Evolutionary conservation across 2,329 filamentous ascomycete species (phyloP), one percentile per base, ranked within the genome.

Genomic region (Pestalotiopsis sp.): DNA sequence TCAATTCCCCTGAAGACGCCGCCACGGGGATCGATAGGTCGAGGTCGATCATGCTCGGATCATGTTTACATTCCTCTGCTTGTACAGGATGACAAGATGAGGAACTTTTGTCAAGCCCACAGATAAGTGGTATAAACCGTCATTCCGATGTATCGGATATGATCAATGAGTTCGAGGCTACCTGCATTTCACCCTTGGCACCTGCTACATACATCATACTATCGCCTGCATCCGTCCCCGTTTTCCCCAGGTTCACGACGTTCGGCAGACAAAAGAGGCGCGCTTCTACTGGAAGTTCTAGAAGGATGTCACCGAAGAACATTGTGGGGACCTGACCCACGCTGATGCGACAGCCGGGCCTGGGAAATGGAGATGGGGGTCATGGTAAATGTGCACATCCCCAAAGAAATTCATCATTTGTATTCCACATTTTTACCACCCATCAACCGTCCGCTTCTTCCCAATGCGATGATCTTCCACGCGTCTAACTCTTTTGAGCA

Each of bases 281-380:
- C 39, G 25, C 36, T 67, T 67, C 56, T 52, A 45, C 45, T 60
- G 20, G 36, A 25, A 49, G 23, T 67, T 67, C 65, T 67, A 67
- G 65, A 67, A 67, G 65, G 65, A 67, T 67, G 65, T 36, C 65
- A 67, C 52, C 17, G 64, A 66, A 67, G 57, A 60, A 41, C 23
- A 25, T 36, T 17, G 38, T 66, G 61, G 45, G 31, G 65, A 36
- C 13, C 9, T 11, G 58, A 31, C 23, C 49, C 49, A 49, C 45
- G 36, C 23, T 36, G n/a, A 41, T 60, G 65, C 65, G 57, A 67
- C 65, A 67, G 65, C 65, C 65, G 65, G 20, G 45, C 45, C 45
- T 52, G 45, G 45, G 17, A 17, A 20, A 52, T 52, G 45, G 45
- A 23, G 6, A 52, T 52, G 45, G 45, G 45, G 45, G 45, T 52